Conservation (phyloP, 2,329 filamentous ascomycete genomes). For the Acarospora socialis region DNA sequence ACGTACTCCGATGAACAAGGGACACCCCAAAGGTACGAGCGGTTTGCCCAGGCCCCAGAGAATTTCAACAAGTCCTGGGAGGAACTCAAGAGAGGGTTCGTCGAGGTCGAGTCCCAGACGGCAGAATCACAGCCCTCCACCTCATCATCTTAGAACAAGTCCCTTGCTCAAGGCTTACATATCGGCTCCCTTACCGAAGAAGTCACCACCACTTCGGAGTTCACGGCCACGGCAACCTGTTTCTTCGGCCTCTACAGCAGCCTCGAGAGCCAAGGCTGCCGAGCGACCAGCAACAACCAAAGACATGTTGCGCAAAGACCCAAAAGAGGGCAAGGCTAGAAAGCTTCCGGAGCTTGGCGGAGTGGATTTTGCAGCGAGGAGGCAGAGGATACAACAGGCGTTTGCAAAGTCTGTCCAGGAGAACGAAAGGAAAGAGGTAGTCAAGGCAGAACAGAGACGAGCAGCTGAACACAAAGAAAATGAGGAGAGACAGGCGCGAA, state of each 20-base stretch:
- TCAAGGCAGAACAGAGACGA: conserved; percentile 10
- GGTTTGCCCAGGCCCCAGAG: conserved; percentile 26
- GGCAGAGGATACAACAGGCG: conserved; percentile 69
- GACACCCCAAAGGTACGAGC: conserved; percentile 26
- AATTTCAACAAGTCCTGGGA: conserved; percentile 19
- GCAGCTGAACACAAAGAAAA: conserved; percentile 8
- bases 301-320: conserved; percentile 20
- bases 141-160: conserved; percentile 7
- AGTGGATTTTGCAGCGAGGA: conserved; percentile 71
- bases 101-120: conserved; percentile 22
- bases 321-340: conserved; percentile 23
- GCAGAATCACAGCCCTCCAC: conserved; percentile 36
- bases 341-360: conserved; percentile 51
- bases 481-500: neutral
- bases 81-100: conserved; percentile 22
- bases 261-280: conserved; percentile 50
- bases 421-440: conserved; percentile 25
- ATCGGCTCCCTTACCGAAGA: conserved; percentile 52
- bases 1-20: conserved; percentile 19
- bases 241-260: conserved; percentile 56
- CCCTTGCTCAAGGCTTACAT: conserved; percentile 56
- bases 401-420: conserved; percentile 74
- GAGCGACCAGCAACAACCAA: conserved; percentile 36
- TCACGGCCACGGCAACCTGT: conserved; percentile 70
- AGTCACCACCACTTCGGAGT: conserved; percentile 66